Conservation (phyloP, 2,329 filamentous ascomycete genomes). For the Xylaria sp. region DNA sequence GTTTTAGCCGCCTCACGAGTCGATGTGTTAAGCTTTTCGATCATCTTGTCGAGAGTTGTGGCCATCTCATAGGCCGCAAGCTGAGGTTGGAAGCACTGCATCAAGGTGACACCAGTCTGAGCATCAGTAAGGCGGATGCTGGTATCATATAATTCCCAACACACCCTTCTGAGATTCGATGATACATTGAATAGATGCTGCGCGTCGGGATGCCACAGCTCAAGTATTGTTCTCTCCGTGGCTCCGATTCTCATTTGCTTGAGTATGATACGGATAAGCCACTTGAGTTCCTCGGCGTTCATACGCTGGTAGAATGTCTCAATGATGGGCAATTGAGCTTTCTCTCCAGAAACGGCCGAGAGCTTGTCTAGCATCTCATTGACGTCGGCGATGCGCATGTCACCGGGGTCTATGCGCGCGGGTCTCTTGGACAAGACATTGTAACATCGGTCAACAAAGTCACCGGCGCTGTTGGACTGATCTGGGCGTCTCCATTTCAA, state of each 20-base stretch:
- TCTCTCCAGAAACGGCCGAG: conserved; percentile 78
- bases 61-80: conserved; percentile 91
- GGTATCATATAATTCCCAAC: conserved; percentile 89
- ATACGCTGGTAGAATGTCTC: conserved; percentile 87
- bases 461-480: conserved; percentile 75
- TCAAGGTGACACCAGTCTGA: conserved; percentile 78
- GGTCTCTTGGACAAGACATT: conserved; percentile 87
- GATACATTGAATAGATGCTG: conserved; percentile 87
- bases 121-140: conserved; percentile 77
- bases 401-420: conserved; percentile 76
- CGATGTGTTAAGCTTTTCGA: conserved; percentile 64
- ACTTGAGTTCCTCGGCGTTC: conserved; percentile 93
- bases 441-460: conserved; percentile 90
- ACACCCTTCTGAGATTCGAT: conserved; percentile 88
- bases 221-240: conserved; percentile 87
- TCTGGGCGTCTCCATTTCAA: conserved; percentile 89
- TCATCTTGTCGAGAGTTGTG: conserved; percentile 79
- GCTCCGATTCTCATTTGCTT: conserved; percentile 79
- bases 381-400: conserved; percentile 88
- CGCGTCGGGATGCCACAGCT: conserved; percentile 82
- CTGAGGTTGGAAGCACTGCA: conserved; percentile 97
- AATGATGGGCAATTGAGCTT: conserved; percentile 84
- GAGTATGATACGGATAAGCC: conserved; percentile 93
- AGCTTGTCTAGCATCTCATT: conserved; percentile 86
- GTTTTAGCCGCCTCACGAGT: conserved; percentile 68